Evolutionary conservation across 2,329 filamentous ascomycete genomes (phyloP), one percentile per base, ranked within the genome.

Genomic region (Zymoseptoria brevis): DNA sequence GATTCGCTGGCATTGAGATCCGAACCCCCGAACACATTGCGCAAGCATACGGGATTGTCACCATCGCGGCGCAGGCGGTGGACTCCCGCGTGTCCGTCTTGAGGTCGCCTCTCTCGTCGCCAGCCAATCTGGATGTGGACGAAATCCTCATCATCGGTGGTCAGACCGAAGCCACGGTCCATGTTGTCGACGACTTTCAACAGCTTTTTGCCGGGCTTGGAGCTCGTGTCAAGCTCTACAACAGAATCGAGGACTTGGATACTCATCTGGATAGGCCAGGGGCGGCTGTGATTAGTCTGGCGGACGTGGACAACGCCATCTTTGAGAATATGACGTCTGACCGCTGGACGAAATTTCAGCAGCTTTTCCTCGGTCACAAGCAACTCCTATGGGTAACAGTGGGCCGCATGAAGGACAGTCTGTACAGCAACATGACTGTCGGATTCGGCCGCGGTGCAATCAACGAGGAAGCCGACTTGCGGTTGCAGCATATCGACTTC

Each of bases 401-500:
- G n/a, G 48, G 48, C 8, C 48, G 48, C 2, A 2, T 50, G n/a
- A 50, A 50, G 6, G 48, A 50, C 21, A 22, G 7, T n/a, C 3
- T 50, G 8, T 50, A 50, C 48, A 50, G 48, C 35, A 65, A 61
- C 57, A 65, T 66, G 56, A 61, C 57, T n/a, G 50, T 69, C 4
- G 69, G 66, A 4, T 56, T 68, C 13, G 57, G 59, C 2, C 66
- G 70, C 3, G 53, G 57, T 24, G 26, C 69, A 5, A 29, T 58
- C 8, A 55, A 60, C 4, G 70, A 72, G 62, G 50, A 54, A 4
- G 57, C 61, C 1, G 59, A 69, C 30, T 21, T 71, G 8, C 53
- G 41, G 49, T 48, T 70, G 24, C 66, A 70, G 35, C 48, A 64
- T 19, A 50, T 72, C 26, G 68, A 72, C 45, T 22, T 68, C 30